Evolutionary conservation across 768 basidiomycete genomes (phyloP).

Genomic region (Tubosaeta brunneosetosa): DNA sequence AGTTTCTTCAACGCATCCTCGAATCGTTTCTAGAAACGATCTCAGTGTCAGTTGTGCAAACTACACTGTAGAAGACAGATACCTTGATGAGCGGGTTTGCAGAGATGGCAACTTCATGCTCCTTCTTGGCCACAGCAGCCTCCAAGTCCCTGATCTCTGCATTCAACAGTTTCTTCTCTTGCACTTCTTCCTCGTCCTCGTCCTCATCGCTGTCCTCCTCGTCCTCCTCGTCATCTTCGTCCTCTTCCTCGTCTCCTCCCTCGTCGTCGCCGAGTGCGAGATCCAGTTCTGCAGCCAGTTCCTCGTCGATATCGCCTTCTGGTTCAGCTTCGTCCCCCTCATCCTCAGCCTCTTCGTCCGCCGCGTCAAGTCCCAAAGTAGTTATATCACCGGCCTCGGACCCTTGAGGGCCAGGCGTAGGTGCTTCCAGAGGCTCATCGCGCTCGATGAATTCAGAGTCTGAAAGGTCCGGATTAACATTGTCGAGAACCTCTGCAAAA

Average conservation of each 20-base stretch:
- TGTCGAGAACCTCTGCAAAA: conserved; percentile 70
- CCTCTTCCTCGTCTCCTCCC: conserved; percentile 67
- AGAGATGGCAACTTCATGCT: conserved; percentile 74
- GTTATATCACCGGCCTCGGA: conserved; percentile 63
- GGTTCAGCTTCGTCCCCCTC: conserved; percentile 57
- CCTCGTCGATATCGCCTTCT: conserved; percentile 84
- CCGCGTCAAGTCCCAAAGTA: conserved; percentile 50
- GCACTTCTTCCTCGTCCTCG: conserved; percentile 76
- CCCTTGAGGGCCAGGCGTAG: conserved; percentile 64
- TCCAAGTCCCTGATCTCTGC: conserved; percentile 90
- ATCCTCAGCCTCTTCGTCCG: conserved; percentile 56
- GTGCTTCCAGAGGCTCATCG: conserved; percentile 55
- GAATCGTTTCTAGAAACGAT: conserved; percentile 68
- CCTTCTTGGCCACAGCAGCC: conserved; percentile 82
- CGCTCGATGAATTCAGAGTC: conserved; percentile 83
- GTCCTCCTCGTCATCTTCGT: conserved; percentile 53
- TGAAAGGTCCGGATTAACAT: conserved; percentile 86
- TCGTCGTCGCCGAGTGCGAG: conserved; percentile 69
- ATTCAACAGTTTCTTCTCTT: conserved; percentile 73
- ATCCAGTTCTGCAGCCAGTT: conserved; percentile 83
- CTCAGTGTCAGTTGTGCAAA: background rate
- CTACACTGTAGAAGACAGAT: background rate
- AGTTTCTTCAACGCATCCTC: conserved; percentile 90
- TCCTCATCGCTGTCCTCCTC: conserved; percentile 56
- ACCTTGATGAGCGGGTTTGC: conserved; percentile 87